These are phyloP conservation scores for Coemansia sp. DNA, from an alignment of 192 early-diverging fungal genomes.

Conservation along the genomic window DNA sequence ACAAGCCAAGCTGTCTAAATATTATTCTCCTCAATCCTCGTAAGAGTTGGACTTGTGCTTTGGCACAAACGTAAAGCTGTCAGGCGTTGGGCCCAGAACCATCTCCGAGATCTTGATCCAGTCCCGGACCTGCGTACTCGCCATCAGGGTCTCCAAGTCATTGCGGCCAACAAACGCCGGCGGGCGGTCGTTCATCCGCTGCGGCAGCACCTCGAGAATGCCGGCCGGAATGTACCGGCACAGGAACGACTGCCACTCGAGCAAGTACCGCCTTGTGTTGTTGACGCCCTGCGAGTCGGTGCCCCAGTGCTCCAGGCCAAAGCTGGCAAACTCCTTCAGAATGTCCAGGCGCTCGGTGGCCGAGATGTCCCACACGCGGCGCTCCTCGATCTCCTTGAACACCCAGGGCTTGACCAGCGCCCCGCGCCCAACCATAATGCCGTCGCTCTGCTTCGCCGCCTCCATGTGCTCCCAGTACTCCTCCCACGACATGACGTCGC, in stretches of 20 bases:
- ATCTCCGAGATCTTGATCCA: slow-evolving; percentile 96
- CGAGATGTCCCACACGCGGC: slow-evolving; percentile 89
- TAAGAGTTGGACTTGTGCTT: slow-evolving; percentile 94
- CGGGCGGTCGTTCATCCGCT: slow-evolving; percentile 90
- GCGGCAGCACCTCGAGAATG: slow-evolving; percentile 89
- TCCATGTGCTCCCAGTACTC: slow-evolving; percentile 81
- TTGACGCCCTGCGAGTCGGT: slow-evolving; percentile 87
- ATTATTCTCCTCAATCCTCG: slow-evolving; percentile 40
- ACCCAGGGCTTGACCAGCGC: slow-evolving; percentile 98
- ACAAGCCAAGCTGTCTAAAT: background rate
- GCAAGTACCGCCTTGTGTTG: slow-evolving; percentile 76
- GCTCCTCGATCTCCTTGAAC: slow-evolving; percentile 90
- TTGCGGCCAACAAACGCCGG: slow-evolving; percentile 83
- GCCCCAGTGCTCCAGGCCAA: slow-evolving; percentile 97
- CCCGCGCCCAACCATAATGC: slow-evolving; percentile 91
- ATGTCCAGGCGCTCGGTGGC: slow-evolving; percentile 91
- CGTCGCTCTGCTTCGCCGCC: slow-evolving; percentile 64
- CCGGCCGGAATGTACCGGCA: slow-evolving; percentile 90
- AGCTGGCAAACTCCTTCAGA: slow-evolving; percentile 76
- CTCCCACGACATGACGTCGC: slow-evolving; percentile 83
- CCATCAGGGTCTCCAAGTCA: slow-evolving; percentile 96
- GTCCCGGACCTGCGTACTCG: slow-evolving; percentile 71
- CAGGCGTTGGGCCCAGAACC: slow-evolving; percentile 88
- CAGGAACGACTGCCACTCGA: slow-evolving; percentile 80
- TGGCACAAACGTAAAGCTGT: slow-evolving; percentile 86